A percentile compares a stretch with the other conserved stretches of the same genome.
Evolutionary conservation across 768 basidiomycete genomes (phyloP).

Genomic region (Termitomyces heimii): DNA sequence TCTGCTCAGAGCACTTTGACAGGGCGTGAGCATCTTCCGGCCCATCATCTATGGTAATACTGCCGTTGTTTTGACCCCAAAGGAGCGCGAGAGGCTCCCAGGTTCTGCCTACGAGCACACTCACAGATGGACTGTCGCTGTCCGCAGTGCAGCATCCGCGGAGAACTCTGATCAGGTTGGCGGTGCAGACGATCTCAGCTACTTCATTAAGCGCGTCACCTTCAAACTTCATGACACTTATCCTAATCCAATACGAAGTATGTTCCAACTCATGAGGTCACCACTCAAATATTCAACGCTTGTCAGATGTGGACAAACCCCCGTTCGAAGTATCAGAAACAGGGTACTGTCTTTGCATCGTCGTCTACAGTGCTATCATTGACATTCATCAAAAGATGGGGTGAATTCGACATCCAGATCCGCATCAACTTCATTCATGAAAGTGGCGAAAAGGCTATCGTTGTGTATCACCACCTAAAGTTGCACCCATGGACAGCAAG

Average conservation of each 20-base stretch:
- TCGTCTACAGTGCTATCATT: not conserved
- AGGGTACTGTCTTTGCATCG: slow-evolving; percentile 46
- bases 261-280: slow-evolving; percentile 21
- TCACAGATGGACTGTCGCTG: slow-evolving; percentile 94
- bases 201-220: slow-evolving; percentile 93
- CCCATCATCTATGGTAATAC: slow-evolving; percentile 97
- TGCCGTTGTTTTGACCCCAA: slow-evolving; percentile 67
- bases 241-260: slow-evolving; percentile 84
- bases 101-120: slow-evolving; percentile 70
- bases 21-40: slow-evolving; percentile 86
- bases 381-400: slow-evolving; percentile 58
- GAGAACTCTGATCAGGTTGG: slow-evolving; percentile 75
- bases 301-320: slow-evolving; percentile 82
- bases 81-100: slow-evolving; percentile 49
- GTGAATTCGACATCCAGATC: slow-evolving; percentile 96
- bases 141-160: slow-evolving; percentile 80
- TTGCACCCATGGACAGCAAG: slow-evolving; percentile 80
- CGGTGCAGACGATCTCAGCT: slow-evolving; percentile 83
- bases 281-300: slow-evolving; percentile 1
- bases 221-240: slow-evolving; percentile 99
- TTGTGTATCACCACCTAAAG: slow-evolving; percentile 90
- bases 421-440: slow-evolving; percentile 86
- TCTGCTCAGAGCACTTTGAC: slow-evolving; percentile 10
- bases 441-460: slow-evolving; percentile 85
- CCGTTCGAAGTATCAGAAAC: slow-evolving; percentile 97